phyloP scores from a whole-genome alignment of 805 yeast species.

The Starmera quercuum region DNA sequence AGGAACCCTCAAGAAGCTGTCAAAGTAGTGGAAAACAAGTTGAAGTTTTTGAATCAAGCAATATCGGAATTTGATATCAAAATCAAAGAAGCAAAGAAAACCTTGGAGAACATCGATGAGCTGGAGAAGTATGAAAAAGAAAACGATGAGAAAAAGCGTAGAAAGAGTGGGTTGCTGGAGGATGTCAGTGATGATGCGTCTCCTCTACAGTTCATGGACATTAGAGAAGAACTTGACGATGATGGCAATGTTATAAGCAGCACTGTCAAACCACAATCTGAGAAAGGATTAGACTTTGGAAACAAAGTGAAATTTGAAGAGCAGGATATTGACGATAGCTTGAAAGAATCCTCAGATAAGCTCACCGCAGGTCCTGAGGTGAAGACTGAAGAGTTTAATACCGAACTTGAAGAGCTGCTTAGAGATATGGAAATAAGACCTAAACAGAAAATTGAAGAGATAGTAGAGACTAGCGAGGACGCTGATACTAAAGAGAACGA shows the following conservation, averaged over 20 bases:
- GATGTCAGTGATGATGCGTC: slow-evolving; percentile 37
- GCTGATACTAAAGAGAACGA: neutral
- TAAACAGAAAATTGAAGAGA: slow-evolving; percentile 2
- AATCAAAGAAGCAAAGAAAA: slow-evolving; percentile 30
- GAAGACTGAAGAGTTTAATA: slow-evolving; percentile 4
- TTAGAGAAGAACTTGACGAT: slow-evolving; percentile 77
- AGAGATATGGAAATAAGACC: slow-evolving; percentile 17
- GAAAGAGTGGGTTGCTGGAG: slow-evolving; percentile 4
- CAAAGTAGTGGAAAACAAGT: slow-evolving; percentile 19
- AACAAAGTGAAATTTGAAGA: slow-evolving; percentile 1
- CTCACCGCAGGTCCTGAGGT: slow-evolving; percentile 37
- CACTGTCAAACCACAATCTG: slow-evolving; percentile 32
- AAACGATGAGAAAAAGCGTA: neutral
- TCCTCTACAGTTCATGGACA: slow-evolving; percentile 75
- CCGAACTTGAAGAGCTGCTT: slow-evolving; percentile 23
- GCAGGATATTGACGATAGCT: slow-evolving; percentile 46
- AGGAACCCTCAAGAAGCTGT: slow-evolving; percentile 23
- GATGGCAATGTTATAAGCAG: slow-evolving; percentile 59
- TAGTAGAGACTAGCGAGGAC: too few relatives aligned
- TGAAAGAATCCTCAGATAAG: slow-evolving; percentile 59
- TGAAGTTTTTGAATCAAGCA: slow-evolving; percentile 26
- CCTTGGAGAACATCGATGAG: slow-evolving; percentile 22
- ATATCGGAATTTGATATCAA: slow-evolving; percentile 31
- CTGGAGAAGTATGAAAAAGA: slow-evolving; percentile 10
- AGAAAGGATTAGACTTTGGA: slow-evolving; percentile 11